Evolutionary conservation across 2,329 filamentous ascomycete genomes (phyloP).

Genomic region (Claviceps digitariae): DNA sequence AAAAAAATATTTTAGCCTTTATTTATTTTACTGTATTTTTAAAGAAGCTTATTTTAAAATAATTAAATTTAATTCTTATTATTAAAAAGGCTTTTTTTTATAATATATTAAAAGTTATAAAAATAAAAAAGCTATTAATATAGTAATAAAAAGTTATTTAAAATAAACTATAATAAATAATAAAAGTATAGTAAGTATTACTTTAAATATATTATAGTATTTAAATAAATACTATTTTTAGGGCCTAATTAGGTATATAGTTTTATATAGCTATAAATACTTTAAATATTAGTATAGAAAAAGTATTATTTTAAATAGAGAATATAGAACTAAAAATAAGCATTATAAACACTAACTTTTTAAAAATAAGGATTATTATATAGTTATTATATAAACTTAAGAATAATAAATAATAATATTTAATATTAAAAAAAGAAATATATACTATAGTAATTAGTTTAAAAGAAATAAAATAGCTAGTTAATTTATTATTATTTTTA

Average conservation of each 20-base stretch:
- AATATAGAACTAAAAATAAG: too few relatives aligned
- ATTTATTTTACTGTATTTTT: not conserved
- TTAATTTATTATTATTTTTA: not conserved
- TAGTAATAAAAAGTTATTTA: not conserved
- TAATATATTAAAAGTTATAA: not conserved
- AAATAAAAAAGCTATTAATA: not conserved
- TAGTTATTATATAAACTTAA: not conserved
- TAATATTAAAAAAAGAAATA: not conserved
- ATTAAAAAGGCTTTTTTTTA: not conserved
- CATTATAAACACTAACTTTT: not conserved
- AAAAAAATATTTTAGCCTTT: not conserved
- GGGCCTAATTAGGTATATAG: not conserved
- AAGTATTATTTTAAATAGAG: not conserved
- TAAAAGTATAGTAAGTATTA: not conserved
- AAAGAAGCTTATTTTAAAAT: not conserved
- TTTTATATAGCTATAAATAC: not conserved
- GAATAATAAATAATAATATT: not conserved
- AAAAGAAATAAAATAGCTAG: not conserved
- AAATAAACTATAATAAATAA: not conserved
- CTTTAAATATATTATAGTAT: not conserved
- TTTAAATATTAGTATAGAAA: not conserved
- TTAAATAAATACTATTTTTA: not conserved
- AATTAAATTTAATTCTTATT: not conserved
- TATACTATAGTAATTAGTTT: not conserved
- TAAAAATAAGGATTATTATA: not conserved